Base-by-base conservation (phyloP, 805 yeast genomes). In the Ogataea minuta region DNA sequence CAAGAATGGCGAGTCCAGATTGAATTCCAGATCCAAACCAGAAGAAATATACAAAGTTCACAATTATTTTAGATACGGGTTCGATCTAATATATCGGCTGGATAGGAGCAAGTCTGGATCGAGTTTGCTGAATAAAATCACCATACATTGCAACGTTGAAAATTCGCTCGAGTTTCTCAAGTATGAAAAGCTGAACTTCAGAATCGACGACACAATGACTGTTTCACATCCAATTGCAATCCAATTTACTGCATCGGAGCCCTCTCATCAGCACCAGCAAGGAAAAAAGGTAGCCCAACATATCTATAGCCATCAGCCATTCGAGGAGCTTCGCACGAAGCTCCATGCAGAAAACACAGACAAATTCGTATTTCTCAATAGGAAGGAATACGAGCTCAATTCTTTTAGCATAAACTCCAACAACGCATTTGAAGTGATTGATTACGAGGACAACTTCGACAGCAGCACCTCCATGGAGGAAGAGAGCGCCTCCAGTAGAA, bases 51-150 rank as follows among this genome's bases (percentile, higher is more conserved):
- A 40, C 31, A 48, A 71, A 34, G 73, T 77, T 46, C 83, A 79
- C 55, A 79, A 78, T 51, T 79, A 79, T 53, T 79, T 70, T 54
- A 54, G 66, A 15, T 64, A 54, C 46, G 85, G 85, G 0, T 57
- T 77, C 28, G 85, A 79, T 53, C 54, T 77, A 7, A 56, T 77
- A 16, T 79, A 76, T 54, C 68, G 70, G 27, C 59, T 73, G 24
- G 52, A 55, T 8, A 16, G 19, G 0, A 47, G 59, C 3, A 35
- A 38, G 7, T 52, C 57, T 15, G 70, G 54, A 8, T 42, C 49
- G 4, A 48, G 74, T 4, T 53, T 62, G 2, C 59, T 77, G 13
- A 62, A 61, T 26, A 77, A 77, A 43, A 43, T 79, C 3, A 63
- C 76, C 2, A 26, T 76, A 8, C 84, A 79, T 52, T 68, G 68